A percentile compares a stretch with the other conserved stretches of the same genome.
Evolutionary conservation across 2,329 filamentous ascomycete species (phyloP).

Genomic region (Penicillium sp.): DNA sequence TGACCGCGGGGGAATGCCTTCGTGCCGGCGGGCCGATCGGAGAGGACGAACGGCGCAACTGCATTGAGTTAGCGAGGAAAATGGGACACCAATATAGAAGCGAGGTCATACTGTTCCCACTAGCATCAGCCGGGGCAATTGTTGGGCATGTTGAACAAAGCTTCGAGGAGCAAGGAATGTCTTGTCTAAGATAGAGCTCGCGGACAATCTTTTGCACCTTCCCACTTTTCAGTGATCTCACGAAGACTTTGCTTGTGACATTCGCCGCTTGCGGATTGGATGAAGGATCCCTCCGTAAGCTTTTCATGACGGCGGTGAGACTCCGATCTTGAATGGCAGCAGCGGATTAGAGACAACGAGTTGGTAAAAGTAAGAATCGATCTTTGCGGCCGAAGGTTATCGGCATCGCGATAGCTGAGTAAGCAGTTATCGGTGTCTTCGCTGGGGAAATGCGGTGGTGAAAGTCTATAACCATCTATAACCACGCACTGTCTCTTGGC

Average conservation of each 20-base stretch:
- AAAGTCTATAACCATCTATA: background rate
- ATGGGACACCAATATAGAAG: slow-evolving; percentile 1
- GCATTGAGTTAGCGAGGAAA: slow-evolving; percentile 19
- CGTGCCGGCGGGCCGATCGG: slow-evolving; percentile 78
- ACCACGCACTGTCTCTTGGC: background rate
- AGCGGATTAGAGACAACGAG: slow-evolving; percentile 5
- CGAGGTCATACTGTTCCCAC: slow-evolving; percentile 58
- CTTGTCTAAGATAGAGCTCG: slow-evolving; percentile 89
- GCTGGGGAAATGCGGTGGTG: background rate
- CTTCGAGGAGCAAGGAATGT: slow-evolving; percentile 94
- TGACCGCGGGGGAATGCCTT: slow-evolving; percentile 78
- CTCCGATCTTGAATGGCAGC: slow-evolving; percentile 10
- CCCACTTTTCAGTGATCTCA: slow-evolving; percentile 87
- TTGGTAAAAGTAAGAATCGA: slow-evolving; percentile 12
- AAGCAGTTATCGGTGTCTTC: slow-evolving; percentile 9
- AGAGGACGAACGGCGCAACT: slow-evolving; percentile 82
- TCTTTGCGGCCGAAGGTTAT: slow-evolving; percentile 23
- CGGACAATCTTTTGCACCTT: slow-evolving; percentile 99
- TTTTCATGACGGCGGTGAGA: slow-evolving; percentile 49
- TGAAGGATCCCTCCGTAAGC: slow-evolving; percentile 53
- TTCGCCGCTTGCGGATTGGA: slow-evolving; percentile 58
- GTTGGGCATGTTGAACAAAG: slow-evolving; percentile 72
- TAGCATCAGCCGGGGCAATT: slow-evolving; percentile 70
- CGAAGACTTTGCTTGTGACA: slow-evolving; percentile 91
- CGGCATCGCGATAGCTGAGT: slow-evolving; percentile 24